These are phyloP conservation scores for Fusarium falciforme DNA, from an alignment of 2,329 filamentous ascomycete genomes.

Conservation along the genomic window DNA sequence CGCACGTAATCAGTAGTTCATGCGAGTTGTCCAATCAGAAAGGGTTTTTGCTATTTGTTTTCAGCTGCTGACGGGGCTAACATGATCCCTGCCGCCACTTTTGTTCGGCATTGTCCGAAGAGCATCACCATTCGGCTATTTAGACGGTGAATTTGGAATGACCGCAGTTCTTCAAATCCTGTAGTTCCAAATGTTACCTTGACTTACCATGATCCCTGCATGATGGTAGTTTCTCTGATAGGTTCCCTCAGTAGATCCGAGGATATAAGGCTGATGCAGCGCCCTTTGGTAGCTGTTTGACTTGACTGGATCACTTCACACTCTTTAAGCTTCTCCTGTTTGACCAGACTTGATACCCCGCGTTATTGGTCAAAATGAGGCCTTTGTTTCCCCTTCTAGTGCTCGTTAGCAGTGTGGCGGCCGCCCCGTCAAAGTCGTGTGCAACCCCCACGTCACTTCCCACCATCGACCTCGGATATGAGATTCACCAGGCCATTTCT, in stretches of 20 bases:
- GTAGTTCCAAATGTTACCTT: background rate
- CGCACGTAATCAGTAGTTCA: background rate
- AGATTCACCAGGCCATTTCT: background rate
- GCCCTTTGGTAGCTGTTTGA: background rate
- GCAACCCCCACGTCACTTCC: background rate
- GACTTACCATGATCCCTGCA: background rate
- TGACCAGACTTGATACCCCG: background rate
- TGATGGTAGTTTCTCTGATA: background rate
- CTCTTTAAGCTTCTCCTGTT: background rate
- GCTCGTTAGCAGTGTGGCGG: background rate
- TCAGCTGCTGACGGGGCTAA: background rate
- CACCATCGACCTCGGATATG: background rate
- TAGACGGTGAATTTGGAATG: background rate
- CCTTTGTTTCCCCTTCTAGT: accelerated
- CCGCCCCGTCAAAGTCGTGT: background rate
- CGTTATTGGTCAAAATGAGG: background rate
- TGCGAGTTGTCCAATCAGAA: background rate
- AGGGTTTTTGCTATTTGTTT: background rate
- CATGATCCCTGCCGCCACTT: background rate
- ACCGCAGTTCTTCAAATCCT: background rate
- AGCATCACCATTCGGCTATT: background rate
- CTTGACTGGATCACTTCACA: background rate
- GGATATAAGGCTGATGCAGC: background rate
- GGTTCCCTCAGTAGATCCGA: too few species aligned
- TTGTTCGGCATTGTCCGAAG: background rate